Percentiles rank a stretch among this genome's conserved stretches.
Conservation (phyloP, 495 filamentous ascomycete species). For the Venustampulla echinocandica region DNA sequence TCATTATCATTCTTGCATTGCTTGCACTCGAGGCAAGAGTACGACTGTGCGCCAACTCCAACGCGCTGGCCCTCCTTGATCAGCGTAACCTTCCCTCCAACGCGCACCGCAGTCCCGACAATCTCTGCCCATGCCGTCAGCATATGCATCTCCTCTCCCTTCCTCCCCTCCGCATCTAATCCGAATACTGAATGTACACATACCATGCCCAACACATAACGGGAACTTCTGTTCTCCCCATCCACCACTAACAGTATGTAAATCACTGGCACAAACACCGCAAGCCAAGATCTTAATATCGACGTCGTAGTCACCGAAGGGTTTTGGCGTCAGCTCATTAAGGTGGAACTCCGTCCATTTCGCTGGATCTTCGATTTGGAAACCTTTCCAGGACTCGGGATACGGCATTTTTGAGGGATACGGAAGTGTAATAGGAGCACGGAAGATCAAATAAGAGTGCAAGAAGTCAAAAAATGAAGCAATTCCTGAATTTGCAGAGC, state of each 20-base stretch:
- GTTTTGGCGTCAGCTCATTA: conserved; percentile 48
- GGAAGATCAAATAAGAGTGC: too few relatives aligned
- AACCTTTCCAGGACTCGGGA: conserved; percentile 35
- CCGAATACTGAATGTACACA: too few relatives aligned
- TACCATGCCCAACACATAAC: conserved; percentile 44
- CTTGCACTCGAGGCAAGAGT: conserved; percentile 44
- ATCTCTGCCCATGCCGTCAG: conserved; percentile 21
- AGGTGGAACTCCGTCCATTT: conserved; percentile 47
- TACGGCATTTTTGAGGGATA: conserved; percentile 23
- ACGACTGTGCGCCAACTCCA: conserved; percentile 49
- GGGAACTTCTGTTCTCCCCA: conserved; percentile 48
- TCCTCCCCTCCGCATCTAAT: too few relatives aligned
- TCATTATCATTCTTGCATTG: conserved; percentile 53
- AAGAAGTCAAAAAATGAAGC: too few relatives aligned
- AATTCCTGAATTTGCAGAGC: too few relatives aligned
- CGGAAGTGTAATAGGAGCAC: too few relatives aligned
- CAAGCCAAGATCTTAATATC: conserved; percentile 47
- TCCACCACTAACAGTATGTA: conserved; percentile 47
- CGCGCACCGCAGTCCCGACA: conserved; percentile 33
- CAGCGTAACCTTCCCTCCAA: conserved; percentile 47
- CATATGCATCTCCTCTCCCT: too few relatives aligned
- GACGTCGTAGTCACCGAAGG: conserved; percentile 50
- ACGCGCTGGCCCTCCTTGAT: conserved; percentile 46
- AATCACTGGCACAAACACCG: conserved; percentile 50
- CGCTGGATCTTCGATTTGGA: conserved; percentile 43